Evolutionary conservation across 2,329 filamentous ascomycete genomes (phyloP).

Genomic region (Fusarium tuaranense): DNA sequence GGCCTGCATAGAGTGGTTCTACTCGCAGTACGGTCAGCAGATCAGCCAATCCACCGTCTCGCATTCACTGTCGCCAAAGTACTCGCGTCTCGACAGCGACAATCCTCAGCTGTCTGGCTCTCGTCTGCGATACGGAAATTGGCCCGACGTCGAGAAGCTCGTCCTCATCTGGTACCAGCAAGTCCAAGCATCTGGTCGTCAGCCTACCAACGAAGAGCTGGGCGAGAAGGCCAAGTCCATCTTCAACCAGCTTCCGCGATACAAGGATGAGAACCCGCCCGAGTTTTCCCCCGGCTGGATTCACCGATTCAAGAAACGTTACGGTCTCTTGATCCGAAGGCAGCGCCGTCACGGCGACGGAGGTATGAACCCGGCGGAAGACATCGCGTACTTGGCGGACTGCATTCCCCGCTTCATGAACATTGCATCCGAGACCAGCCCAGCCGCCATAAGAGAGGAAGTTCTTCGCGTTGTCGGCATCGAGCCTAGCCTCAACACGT

Average conservation of each 20-base stretch:
- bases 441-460: constrained; percentile 68
- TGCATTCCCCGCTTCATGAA: constrained; percentile 70
- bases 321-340: constrained; percentile 67
- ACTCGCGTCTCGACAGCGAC: constrained; percentile 70
- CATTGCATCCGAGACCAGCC: constrained; percentile 68
- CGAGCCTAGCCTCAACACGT: constrained; percentile 64
- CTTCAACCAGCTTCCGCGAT: constrained; percentile 68
- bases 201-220: constrained; percentile 72
- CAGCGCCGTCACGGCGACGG: constrained; percentile 65
- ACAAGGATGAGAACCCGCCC: constrained; percentile 69
- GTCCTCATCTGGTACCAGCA: constrained; percentile 68
- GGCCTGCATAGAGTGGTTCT: constrained; percentile 74
- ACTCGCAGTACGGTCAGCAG: constrained; percentile 66
- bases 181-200: constrained; percentile 63
- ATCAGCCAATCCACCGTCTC: constrained; percentile 74
- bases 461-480: constrained; percentile 67
- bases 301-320: constrained; percentile 73
- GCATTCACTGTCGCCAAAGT: constrained; percentile 71
- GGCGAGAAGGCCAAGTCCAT: constrained; percentile 72
- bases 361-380: constrained; percentile 62
- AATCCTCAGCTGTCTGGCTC: constrained; percentile 71
- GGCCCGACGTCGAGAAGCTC: constrained; percentile 72
- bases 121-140: constrained; percentile 71
- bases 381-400: constrained; percentile 71
- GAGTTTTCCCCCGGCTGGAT: constrained; percentile 75